These are phyloP conservation scores for Spathaspora girioi DNA, from an alignment of 805 yeast genomes.

Conservation along the genomic window DNA sequence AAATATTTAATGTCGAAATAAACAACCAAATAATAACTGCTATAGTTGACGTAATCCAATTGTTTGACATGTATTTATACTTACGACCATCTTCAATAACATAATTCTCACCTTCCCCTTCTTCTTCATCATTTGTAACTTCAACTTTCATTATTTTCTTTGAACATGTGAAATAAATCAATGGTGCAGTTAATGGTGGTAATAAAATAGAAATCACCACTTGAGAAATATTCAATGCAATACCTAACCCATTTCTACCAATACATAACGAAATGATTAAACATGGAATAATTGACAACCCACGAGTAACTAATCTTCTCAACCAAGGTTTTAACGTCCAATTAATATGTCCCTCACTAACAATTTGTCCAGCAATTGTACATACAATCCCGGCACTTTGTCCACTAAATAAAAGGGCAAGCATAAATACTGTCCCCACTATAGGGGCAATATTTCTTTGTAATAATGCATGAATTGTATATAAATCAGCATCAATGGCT, in stretches of 20 bases:
- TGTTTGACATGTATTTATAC: slow-evolving; percentile 58
- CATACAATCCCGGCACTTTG: slow-evolving; percentile 91
- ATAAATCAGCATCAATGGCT: slow-evolving; percentile 78
- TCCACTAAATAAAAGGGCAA: slow-evolving; percentile 81
- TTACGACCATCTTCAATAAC: slow-evolving; percentile 14
- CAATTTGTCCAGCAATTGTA: slow-evolving; percentile 91
- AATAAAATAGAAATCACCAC: slow-evolving; percentile 77
- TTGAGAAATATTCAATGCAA: slow-evolving; percentile 81
- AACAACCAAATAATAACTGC: slow-evolving; percentile 67
- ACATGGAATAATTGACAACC: slow-evolving; percentile 80
- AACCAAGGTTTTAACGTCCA: slow-evolving; percentile 83
- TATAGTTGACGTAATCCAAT: slow-evolving; percentile 49
- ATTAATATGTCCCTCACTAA: slow-evolving; percentile 82
- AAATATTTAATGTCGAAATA: slow-evolving; percentile 67
- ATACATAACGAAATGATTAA: slow-evolving; percentile 64
- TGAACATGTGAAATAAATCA: slow-evolving; percentile 75
- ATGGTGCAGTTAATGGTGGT: slow-evolving; percentile 83
- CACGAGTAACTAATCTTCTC: slow-evolving; percentile 72
- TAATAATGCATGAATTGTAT: slow-evolving; percentile 68
- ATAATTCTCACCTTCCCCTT: slow-evolving; percentile 9
- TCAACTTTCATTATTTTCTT: slow-evolving; percentile 65
- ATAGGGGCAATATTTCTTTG: slow-evolving; percentile 59
- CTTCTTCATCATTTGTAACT: slow-evolving; percentile 17
- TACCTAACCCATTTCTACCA: slow-evolving; percentile 69
- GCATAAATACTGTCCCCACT: slow-evolving; percentile 81